phyloP scores from a whole-genome alignment of 345 rosid genomes.

The Hirschfeldia incana region DNA sequence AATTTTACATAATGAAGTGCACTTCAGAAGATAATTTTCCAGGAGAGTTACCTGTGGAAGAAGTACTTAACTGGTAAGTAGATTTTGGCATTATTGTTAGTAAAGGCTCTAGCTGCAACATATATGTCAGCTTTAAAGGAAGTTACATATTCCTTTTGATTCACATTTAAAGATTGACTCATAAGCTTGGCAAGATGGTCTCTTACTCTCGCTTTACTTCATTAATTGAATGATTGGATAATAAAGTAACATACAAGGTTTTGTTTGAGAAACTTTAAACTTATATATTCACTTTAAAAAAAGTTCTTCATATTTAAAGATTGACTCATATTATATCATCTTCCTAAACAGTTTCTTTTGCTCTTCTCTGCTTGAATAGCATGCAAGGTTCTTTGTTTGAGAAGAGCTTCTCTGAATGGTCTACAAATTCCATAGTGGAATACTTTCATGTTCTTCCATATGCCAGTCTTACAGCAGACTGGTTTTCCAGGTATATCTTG shows the following conservation, averaged over 20 bases:
- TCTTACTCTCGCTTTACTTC: background rate
- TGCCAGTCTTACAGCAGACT: constrained; percentile 45
- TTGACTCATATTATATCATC: too few species aligned
- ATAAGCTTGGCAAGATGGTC: background rate
- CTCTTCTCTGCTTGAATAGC: constrained; percentile 36
- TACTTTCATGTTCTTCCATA: constrained; percentile 63
- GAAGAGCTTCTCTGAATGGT: constrained; percentile 42
- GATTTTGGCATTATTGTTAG: too few species aligned
- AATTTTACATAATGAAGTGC: constrained; percentile 60
- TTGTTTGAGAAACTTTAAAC: too few species aligned
- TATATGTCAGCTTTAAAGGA: too few species aligned
- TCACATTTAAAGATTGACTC: background rate
- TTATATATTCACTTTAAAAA: too few species aligned
- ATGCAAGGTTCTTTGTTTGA: constrained; percentile 58
- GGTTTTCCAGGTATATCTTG: constrained; percentile 51
- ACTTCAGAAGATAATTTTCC: constrained; percentile 26
- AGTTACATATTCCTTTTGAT: too few species aligned
- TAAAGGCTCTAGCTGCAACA: too few species aligned
- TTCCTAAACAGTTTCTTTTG: constrained; percentile 3
- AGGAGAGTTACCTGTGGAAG: constrained; percentile 42
- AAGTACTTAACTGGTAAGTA: constrained; percentile 53
- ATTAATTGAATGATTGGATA: background rate
- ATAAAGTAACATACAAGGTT: too few species aligned
- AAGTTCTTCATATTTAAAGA: too few species aligned
- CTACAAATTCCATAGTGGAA: constrained; percentile 42